Percentiles rank a stretch among this genome's conserved stretches.
Evolutionary conservation across 345 rosid genomes (phyloP).

Genomic region (Toxicodendron radicans): DNA sequence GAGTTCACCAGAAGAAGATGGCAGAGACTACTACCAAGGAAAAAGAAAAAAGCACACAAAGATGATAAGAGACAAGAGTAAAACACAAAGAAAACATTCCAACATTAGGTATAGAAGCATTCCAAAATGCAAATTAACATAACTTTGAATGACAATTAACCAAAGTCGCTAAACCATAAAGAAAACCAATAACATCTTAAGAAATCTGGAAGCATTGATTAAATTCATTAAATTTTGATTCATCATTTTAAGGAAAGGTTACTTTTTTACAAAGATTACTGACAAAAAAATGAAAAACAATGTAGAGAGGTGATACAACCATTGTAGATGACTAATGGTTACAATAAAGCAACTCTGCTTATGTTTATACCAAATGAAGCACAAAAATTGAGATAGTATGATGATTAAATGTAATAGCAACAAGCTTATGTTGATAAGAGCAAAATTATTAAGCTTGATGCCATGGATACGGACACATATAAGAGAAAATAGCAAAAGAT

Average conservation of each 20-base stretch:
- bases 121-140: conserved; percentile 9
- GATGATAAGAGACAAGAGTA: conserved; percentile 6
- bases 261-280: no score
- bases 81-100: conserved; percentile 2
- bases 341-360: not conserved
- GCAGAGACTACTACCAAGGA: conserved; percentile 56
- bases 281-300: not conserved
- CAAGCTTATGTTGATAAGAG: not conserved
- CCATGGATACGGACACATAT: not conserved
- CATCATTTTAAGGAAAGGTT: no score
- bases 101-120: not conserved
- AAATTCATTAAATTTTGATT: no score
- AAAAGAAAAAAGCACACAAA: conserved; percentile 8
- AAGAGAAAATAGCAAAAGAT: not conserved
- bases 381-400: not conserved
- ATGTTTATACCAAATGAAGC: not conserved
- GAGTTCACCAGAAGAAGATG: conserved; percentile 81
- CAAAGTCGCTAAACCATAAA: not conserved
- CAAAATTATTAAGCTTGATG: not conserved
- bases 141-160: not conserved
- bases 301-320: not conserved
- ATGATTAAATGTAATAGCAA: not conserved
- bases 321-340: not conserved
- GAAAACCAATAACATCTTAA: no score
- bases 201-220: no score